Evolutionary conservation across 2,329 filamentous ascomycete species (phyloP), one percentile per base, ranked within the genome.

Genomic region (Aspergillus fijiensis): DNA sequence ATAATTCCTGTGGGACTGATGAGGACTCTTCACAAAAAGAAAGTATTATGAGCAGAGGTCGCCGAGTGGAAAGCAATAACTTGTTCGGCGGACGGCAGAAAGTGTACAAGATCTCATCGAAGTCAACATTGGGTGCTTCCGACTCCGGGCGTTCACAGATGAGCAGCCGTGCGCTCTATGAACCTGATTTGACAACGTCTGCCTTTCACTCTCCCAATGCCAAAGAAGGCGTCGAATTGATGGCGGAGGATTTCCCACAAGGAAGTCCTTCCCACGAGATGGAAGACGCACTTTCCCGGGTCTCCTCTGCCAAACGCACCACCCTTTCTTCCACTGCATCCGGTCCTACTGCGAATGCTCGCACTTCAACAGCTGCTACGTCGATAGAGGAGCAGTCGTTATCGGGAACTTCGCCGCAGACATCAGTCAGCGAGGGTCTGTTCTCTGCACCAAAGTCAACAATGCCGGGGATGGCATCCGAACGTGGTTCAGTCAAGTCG

Each of bases 41-140:
- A 1, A 92, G 90, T 74, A 84, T 98, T n/a, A 94, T 98, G 90
- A 89, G 82, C 68, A 85, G 95, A 55, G 82, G 89, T 7, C 89
- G 93, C 67, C 92, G 91, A 0, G 88, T 86, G 1, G 94, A 98
- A 72, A 92, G 94, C 50, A 99, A 98, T 72, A 89, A 91, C 67
- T 77, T 99, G 59, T 99, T 99, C 76, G 95, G 95, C 59, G 95
- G 95, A 16, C 87, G 95, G 49, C 95, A 98, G 74, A 98, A 98
- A 79, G 89, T 98, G 42, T 98, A 96, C 76, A 93, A 92, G 74
- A 90, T 96, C 64, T 83, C 90, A 0, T 81, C 80, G 3, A 82
- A 82, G 27, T 29, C 57, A 27, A 27, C 61, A 14, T 74, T 75
- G 21, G 72, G 72, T 12, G 72, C 74, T 23, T 78, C 67, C 68